Conservation (phyloP, 345 rosid species). For the Melaleuca quinquenervia region DNA sequence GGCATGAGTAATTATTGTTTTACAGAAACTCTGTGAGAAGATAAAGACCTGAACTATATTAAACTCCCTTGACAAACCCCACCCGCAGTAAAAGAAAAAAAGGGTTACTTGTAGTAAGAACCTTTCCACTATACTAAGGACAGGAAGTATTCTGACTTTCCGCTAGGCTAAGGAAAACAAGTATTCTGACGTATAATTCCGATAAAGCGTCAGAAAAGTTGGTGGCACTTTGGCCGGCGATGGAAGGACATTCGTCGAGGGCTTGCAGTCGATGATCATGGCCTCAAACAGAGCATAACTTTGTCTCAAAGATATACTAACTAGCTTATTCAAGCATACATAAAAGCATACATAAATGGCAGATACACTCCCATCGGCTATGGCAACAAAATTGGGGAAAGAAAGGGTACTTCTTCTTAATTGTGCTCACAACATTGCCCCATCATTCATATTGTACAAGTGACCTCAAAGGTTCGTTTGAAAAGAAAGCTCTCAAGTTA, state of each 20-base stretch:
- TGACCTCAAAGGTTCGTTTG: slow-evolving; percentile 33
- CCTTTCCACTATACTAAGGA: not conserved
- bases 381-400: not conserved
- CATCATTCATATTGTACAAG: not conserved
- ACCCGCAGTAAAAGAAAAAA: not conserved
- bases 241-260: not conserved
- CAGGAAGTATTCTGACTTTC: not conserved
- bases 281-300: not conserved
- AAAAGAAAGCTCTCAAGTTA: slow-evolving; percentile 62
- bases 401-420: not conserved
- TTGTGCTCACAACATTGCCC: not conserved
- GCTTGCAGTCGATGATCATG: not conserved
- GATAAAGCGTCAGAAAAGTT: not conserved
- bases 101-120: not conserved
- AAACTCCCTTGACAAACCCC: not conserved
- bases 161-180: too few species aligned
- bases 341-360: not conserved
- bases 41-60: not conserved
- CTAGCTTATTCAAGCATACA: not conserved
- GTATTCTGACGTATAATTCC: not conserved
- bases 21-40: not conserved
- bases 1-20: not conserved
- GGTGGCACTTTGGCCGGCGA: not conserved
- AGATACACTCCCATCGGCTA: not conserved
- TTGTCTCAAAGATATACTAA: not conserved